Conservation (phyloP, 1,139 yeast species). For the Kodamaea alishanica region DNA sequence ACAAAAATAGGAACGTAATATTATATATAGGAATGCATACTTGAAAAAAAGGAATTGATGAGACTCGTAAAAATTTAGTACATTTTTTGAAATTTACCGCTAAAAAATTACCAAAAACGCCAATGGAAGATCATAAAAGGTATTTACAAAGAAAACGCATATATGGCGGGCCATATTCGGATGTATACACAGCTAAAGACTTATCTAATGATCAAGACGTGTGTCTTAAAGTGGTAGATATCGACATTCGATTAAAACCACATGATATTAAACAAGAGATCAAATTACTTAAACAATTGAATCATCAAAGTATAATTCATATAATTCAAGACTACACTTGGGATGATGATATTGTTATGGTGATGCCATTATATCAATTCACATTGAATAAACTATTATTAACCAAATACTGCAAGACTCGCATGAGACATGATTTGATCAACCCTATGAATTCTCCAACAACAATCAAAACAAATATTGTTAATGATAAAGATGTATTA, state of each 20-base stretch:
- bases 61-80: neutral
- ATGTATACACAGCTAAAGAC: constrained; percentile 28
- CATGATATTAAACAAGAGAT: constrained; percentile 38
- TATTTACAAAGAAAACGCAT: constrained; percentile 23
- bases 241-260: constrained; percentile 36
- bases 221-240: constrained; percentile 40
- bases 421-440: constrained; percentile 21
- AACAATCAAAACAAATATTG: constrained; percentile 8
- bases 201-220: constrained; percentile 13
- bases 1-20: constrained; percentile 16
- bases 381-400: constrained; percentile 27
- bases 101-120: neutral
- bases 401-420: constrained; percentile 12
- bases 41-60: neutral
- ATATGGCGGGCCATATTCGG: constrained; percentile 37
- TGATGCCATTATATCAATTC: constrained; percentile 29
- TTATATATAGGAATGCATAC: neutral
- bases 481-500: constrained; percentile 5
- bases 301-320: constrained; percentile 23
- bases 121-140: constrained; percentile 9
- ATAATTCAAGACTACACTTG: constrained; percentile 22
- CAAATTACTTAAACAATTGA: constrained; percentile 21
- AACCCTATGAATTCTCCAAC: constrained; percentile 17
- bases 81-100: neutral
- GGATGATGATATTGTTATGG: constrained; percentile 35